Conservation (phyloP, 2,329 filamentous ascomycete genomes). For the Proliferodiscus dingleyae region DNA sequence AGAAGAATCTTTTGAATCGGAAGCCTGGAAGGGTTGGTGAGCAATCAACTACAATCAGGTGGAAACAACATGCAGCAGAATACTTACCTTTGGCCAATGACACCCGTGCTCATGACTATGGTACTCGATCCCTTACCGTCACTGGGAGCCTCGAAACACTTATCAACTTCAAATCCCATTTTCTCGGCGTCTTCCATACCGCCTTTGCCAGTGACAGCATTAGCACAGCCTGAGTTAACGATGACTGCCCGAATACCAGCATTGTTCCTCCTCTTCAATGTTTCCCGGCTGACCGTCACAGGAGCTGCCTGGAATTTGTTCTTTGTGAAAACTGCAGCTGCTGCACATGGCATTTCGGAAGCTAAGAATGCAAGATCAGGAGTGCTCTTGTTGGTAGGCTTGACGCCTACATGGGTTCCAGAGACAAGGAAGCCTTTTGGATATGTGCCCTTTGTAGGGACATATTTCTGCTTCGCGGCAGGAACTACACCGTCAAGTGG, state of each 20-base stretch:
- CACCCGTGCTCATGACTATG: constrained; percentile 98
- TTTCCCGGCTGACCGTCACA: constrained; percentile 75
- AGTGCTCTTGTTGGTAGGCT: constrained; percentile 84
- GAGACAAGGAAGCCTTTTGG: constrained; percentile 85
- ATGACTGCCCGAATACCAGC: constrained; percentile 74
- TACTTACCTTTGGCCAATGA: constrained; percentile 80
- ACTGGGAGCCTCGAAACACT: constrained; percentile 46
- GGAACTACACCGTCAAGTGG: constrained; percentile 59
- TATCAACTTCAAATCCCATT: constrained; percentile 78
- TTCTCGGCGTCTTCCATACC: constrained; percentile 81
- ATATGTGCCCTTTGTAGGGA: constrained; percentile 79
- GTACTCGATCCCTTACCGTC: constrained; percentile 53
- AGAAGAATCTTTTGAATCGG: constrained; percentile 86
- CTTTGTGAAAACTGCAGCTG: constrained; percentile 91
- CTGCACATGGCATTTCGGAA: constrained; percentile 80
- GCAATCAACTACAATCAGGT: constrained; percentile 4
- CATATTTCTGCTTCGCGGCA: constrained; percentile 80
- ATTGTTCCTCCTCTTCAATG: constrained; percentile 62
- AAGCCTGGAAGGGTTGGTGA: constrained; percentile 54
- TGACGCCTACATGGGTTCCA: constrained; percentile 87
- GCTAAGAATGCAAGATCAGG: constrained; percentile 86
- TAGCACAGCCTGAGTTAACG: constrained; percentile 94
- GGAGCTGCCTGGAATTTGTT: constrained; percentile 98
- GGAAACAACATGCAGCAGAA: constrained; percentile 1
- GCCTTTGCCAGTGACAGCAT: constrained; percentile 89